These are phyloP conservation scores for Plantago elongata DNA, from an alignment of 257 asterid genomes.

Conservation along the genomic window DNA sequence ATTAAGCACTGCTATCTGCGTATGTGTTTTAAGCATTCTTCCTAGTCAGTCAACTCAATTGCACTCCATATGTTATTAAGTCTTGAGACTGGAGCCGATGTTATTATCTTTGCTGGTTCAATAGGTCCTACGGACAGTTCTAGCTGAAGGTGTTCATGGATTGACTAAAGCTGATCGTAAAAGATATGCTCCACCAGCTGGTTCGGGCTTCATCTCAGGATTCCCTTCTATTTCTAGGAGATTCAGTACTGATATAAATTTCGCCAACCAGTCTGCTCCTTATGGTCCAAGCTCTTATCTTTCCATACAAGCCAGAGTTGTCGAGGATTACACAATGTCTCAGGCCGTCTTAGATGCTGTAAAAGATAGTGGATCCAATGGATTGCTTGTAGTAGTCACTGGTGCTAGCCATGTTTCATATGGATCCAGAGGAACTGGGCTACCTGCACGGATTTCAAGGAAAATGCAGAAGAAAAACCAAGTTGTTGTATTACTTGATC, in stretches of 20 bases:
- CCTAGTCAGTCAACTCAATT: too few relatives aligned
- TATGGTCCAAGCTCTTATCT: slow-evolving; percentile 85
- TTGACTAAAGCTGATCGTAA: slow-evolving; percentile 65
- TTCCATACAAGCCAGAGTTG: slow-evolving; percentile 78
- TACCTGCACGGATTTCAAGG: slow-evolving; percentile 79
- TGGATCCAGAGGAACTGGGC: slow-evolving; percentile 89
- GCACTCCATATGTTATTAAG: neutral
- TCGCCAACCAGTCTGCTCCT: slow-evolving; percentile 47
- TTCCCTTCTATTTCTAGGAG: slow-evolving; percentile 72
- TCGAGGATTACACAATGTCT: slow-evolving; percentile 86
- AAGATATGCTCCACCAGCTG: slow-evolving; percentile 89
- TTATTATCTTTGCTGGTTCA: slow-evolving; percentile 13
- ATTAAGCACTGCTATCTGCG: too few relatives aligned
- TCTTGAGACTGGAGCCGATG: neutral
- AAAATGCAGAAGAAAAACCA: slow-evolving; percentile 75
- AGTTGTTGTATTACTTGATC: slow-evolving; percentile 67
- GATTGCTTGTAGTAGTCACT: slow-evolving; percentile 81
- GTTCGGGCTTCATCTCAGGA: slow-evolving; percentile 94
- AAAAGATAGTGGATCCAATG: slow-evolving; percentile 52
- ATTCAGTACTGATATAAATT: slow-evolving; percentile 46
- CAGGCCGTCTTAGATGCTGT: slow-evolving; percentile 69
- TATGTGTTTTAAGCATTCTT: too few relatives aligned
- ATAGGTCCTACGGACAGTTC: slow-evolving; percentile 78
- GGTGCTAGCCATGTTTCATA: slow-evolving; percentile 77
- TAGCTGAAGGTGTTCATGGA: slow-evolving; percentile 81